Evolutionary conservation across 2,329 filamentous ascomycete species (phyloP).

Genomic region (Pseudocercospora cruenta): DNA sequence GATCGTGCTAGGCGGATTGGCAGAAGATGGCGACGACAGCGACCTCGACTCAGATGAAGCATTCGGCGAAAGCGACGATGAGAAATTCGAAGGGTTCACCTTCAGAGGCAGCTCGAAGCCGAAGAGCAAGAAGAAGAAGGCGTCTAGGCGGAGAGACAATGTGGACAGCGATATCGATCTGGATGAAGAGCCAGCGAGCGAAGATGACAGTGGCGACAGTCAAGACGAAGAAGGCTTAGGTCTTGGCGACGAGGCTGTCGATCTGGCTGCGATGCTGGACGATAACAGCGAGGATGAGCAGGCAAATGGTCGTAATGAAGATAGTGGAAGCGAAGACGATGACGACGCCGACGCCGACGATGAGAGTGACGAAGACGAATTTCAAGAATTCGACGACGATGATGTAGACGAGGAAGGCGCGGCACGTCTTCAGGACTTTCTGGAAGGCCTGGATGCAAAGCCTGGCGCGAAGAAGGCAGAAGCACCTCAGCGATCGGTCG

Average conservation of each 20-base stretch:
- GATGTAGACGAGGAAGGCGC: conserved; percentile 38
- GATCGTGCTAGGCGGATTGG: conserved; percentile 73
- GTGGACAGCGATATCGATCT: conserved; percentile 45
- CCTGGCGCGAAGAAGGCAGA: conserved; percentile 14
- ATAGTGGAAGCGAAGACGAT: conserved; percentile 13
- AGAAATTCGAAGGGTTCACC: conserved; percentile 76
- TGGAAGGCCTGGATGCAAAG: conserved; percentile 53
- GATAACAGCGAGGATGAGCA: conserved; percentile 36
- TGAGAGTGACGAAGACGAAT: conserved; percentile 10
- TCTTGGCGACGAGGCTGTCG: conserved; percentile 65
- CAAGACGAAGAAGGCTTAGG: conserved; percentile 55
- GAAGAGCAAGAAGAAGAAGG: conserved; percentile 54
- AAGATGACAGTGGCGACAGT: conserved; percentile 48
- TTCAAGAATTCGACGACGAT: conserved; percentile 7
- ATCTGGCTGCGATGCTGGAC: conserved; percentile 65
- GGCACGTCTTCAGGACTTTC: conserved; percentile 59
- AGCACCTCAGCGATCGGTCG: conserved; percentile 45
- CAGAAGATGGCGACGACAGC: conserved; percentile 68
- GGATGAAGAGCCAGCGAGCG: conserved; percentile 51
- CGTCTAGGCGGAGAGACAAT: conserved; percentile 38
- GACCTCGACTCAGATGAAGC: conserved; percentile 78
- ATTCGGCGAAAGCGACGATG: conserved; percentile 85
- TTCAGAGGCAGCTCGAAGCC: conserved; percentile 63
- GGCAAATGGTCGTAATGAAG: conserved; percentile 22
- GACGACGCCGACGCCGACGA: conserved; percentile 21